phyloP scores from a whole-genome alignment of 352 stramenopile genomes.

The Globisporangium recalcitrans region DNA sequence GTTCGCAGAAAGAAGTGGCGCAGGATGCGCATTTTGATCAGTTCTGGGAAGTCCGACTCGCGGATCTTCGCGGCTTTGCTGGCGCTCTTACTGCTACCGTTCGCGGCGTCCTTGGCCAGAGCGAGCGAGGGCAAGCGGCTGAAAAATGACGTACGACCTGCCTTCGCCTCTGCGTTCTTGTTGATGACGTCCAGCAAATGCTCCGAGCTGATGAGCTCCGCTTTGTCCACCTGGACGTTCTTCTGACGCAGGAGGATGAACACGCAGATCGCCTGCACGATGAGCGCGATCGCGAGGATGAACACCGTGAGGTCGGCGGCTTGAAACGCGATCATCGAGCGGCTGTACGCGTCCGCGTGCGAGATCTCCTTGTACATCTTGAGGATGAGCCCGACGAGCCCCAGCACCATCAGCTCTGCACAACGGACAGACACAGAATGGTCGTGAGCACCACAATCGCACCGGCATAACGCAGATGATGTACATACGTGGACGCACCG shows the following conservation, averaged over 20 bases:
- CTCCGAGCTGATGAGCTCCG: slow-evolving; percentile 40
- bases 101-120: background rate
- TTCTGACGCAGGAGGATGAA: slow-evolving; percentile 37
- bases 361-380: slow-evolving; percentile 44
- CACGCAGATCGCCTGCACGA: slow-evolving; percentile 44
- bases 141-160: background rate
- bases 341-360: slow-evolving; percentile 22
- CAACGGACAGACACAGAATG: too few species aligned
- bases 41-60: slow-evolving; percentile 14
- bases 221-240: slow-evolving; percentile 31
- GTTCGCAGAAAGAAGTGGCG: slow-evolving; percentile 39
- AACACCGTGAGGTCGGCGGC: slow-evolving; percentile 54
- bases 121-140: slow-evolving; percentile 2
- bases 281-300: slow-evolving; percentile 45
- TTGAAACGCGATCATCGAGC: slow-evolving; percentile 45
- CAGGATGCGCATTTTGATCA: slow-evolving; percentile 33
- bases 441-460: background rate
- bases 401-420: slow-evolving; percentile 54
- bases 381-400: slow-evolving; percentile 45
- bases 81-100: background rate
- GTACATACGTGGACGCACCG: background rate
- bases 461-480: background rate
- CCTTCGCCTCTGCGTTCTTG: background rate
- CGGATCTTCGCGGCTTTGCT: background rate
- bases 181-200: slow-evolving; percentile 27